These are phyloP conservation scores for Kwoniella sp. DNA, from an alignment of 768 basidiomycete species.

Conservation along the genomic window DNA sequence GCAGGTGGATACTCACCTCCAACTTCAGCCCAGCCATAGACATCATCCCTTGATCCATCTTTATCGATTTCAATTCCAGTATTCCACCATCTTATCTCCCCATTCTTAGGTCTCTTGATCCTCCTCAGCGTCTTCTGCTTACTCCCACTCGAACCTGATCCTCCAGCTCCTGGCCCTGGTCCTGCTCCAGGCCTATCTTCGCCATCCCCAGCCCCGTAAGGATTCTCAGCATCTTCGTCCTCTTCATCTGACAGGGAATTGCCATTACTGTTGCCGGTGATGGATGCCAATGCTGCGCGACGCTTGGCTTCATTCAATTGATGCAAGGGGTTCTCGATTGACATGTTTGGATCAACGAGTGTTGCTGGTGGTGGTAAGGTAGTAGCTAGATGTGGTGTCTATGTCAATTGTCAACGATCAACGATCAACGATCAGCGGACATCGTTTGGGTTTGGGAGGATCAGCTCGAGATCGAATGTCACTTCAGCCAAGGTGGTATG, in stretches of 20 bases:
- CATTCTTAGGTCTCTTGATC: conserved; percentile 26
- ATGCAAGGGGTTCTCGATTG: conserved; percentile 15
- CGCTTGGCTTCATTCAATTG: conserved; percentile 5
- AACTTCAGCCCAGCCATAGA: conserved; percentile 35
- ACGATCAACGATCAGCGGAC: too few relatives aligned
- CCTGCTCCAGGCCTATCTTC: background rate
- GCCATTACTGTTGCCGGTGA: background rate
- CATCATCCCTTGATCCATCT: conserved; percentile 26
- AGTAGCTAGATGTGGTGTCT: conserved; percentile 38
- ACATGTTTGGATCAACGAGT: conserved; percentile 17
- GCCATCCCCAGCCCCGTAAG: background rate
- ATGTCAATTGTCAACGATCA: background rate
- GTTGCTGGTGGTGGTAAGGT: conserved; percentile 31
- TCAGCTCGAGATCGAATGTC: too few relatives aligned
- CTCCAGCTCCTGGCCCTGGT: background rate
- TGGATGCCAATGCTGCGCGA: background rate
- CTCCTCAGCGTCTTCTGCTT: background rate
- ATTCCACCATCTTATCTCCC: conserved; percentile 37
- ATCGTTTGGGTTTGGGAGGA: too few relatives aligned
- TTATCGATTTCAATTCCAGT: conserved; percentile 38
- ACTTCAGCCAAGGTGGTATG: too few relatives aligned
- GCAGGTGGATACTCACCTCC: conserved; percentile 39
- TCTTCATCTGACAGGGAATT: conserved; percentile 14
- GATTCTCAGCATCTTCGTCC: conserved; percentile 8
- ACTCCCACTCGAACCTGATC: background rate